phyloP scores from a whole-genome alignment of 2,329 filamentous ascomycete species.

The Ophiostoma pallidulum region DNA sequence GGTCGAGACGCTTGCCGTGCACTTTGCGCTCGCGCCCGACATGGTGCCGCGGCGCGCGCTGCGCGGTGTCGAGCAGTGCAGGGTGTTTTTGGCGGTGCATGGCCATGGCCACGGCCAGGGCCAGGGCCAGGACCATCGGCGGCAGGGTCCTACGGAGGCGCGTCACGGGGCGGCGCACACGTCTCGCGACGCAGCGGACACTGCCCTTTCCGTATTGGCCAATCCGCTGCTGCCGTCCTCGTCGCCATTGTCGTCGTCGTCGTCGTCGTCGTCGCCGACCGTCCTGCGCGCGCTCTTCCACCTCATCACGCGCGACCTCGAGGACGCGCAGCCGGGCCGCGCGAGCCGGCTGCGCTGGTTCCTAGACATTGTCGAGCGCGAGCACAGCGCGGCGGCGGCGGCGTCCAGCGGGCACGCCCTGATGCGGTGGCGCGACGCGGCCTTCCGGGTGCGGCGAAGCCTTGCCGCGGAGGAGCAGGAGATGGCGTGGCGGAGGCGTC shows the following conservation, averaged over 20 bases:
- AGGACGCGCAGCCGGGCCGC: slow-evolving; percentile 25
- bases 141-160: too few species aligned
- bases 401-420: slow-evolving; percentile 17
- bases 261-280: slow-evolving; percentile 16
- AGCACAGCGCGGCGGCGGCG: slow-evolving; percentile 19
- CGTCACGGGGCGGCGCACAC: neutral
- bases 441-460: too few species aligned
- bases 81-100: slow-evolving; percentile 21
- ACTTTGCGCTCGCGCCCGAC: slow-evolving; percentile 16
- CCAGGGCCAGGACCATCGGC: too few species aligned
- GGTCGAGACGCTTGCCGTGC: slow-evolving; percentile 16
- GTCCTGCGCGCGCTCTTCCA: slow-evolving; percentile 25
- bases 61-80: slow-evolving; percentile 25
- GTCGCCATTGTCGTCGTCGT: too few species aligned
- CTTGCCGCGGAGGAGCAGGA: too few species aligned
- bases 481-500: too few species aligned
- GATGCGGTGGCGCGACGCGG: slow-evolving; percentile 19
- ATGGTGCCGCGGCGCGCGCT: slow-evolving; percentile 20
- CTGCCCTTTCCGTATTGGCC: too few species aligned
- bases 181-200: too few species aligned
- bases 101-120: slow-evolving; percentile 3
- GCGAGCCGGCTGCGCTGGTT: slow-evolving; percentile 28
- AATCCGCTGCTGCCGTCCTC: too few species aligned
- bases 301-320: slow-evolving; percentile 28
- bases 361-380: slow-evolving; percentile 23